Conservation (phyloP, 495 filamentous ascomycete genomes). For the Penicillium diatomitis region DNA sequence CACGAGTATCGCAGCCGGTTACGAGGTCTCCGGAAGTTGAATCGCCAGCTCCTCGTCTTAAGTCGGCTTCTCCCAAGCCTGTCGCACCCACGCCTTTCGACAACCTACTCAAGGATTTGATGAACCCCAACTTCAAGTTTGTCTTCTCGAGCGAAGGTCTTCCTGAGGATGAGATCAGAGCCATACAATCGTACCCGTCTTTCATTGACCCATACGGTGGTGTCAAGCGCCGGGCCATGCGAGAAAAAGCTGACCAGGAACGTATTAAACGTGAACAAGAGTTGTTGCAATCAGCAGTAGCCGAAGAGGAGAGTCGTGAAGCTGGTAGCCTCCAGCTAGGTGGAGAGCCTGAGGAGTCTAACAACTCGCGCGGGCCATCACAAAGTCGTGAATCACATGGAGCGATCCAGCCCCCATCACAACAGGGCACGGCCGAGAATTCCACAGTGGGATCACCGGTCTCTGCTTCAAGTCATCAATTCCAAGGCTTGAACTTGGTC, state of each 20-base stretch:
- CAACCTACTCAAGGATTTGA: constrained; percentile 43
- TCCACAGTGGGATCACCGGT: constrained; percentile 37
- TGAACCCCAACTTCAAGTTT: constrained; percentile 51
- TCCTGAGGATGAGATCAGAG: constrained; percentile 43
- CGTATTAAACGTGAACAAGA: constrained; percentile 54
- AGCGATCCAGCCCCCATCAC: constrained; percentile 66
- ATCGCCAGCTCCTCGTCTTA: constrained; percentile 6
- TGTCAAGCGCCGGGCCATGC: constrained; percentile 61
- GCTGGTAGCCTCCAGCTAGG: constrained; percentile 84
- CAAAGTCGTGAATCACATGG: constrained; percentile 40
- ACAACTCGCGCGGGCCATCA: constrained; percentile 40
- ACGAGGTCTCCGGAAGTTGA: constrained; percentile 15
- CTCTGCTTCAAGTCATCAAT: constrained; percentile 43
- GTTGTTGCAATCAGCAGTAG: constrained; percentile 37
- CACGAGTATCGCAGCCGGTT: constrained; percentile 16
- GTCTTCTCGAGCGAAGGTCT: constrained; percentile 45
- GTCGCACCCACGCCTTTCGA: constrained; percentile 33
- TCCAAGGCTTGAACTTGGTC: constrained; percentile 47
- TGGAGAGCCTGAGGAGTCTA: constrained; percentile 74
- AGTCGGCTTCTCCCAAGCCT: constrained; percentile 15
- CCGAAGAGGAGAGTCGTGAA: constrained; percentile 53
- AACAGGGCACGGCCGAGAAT: constrained; percentile 45
- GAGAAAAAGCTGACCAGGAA: constrained; percentile 56
- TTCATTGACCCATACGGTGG: constrained; percentile 75
- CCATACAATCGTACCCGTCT: constrained; percentile 58